A percentile compares a stretch with the other conserved stretches of the same genome.
Evolutionary conservation across 192 early-diverging fungal species (phyloP).

Genomic region (Coemansia sp.): DNA sequence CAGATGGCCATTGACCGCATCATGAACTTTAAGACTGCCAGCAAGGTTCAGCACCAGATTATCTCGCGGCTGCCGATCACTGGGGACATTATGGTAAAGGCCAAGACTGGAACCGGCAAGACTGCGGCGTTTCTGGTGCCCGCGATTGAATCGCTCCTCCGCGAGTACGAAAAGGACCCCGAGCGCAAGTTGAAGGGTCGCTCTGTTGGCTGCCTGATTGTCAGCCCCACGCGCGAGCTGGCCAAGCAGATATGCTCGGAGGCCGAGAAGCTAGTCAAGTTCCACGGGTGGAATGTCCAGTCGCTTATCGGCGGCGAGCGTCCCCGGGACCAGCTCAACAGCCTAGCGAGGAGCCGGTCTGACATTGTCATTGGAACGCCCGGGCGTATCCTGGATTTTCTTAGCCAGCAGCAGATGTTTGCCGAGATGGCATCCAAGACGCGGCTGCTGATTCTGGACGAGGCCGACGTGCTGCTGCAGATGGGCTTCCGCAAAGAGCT

Average conservation of each 20-base stretch:
- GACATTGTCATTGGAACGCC: conserved; percentile 97
- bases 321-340: conserved; percentile 54
- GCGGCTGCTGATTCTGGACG: conserved; percentile 78
- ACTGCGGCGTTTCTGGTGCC: conserved; percentile 93
- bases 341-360: conserved; percentile 52
- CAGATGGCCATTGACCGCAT: conserved; percentile 57
- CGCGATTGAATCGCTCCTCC: conserved; percentile 71
- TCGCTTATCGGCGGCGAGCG: conserved; percentile 78
- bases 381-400: conserved; percentile 82
- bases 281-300: conserved; percentile 64
- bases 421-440: conserved; percentile 53
- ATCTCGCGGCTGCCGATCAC: conserved; percentile 65
- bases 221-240: conserved; percentile 91
- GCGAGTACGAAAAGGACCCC: conserved; percentile 65
- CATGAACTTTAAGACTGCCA: conserved; percentile 77
- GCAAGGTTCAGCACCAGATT: conserved; percentile 84
- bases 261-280: conserved; percentile 62
- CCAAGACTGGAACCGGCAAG: conserved; percentile 98
- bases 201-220: conserved; percentile 65
- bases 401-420: conserved; percentile 58
- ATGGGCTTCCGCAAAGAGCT: conserved; percentile 92
- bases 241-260: conserved; percentile 82
- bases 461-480: conserved; percentile 92
- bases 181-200: conserved; percentile 44
- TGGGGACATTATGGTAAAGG: conserved; percentile 86